Percentiles rank a stretch among this genome's conserved stretches.
These are phyloP conservation scores for Taxillus chinensis DNA, from an alignment of 164 flowering plant genomes.

Conservation along the genomic window DNA sequence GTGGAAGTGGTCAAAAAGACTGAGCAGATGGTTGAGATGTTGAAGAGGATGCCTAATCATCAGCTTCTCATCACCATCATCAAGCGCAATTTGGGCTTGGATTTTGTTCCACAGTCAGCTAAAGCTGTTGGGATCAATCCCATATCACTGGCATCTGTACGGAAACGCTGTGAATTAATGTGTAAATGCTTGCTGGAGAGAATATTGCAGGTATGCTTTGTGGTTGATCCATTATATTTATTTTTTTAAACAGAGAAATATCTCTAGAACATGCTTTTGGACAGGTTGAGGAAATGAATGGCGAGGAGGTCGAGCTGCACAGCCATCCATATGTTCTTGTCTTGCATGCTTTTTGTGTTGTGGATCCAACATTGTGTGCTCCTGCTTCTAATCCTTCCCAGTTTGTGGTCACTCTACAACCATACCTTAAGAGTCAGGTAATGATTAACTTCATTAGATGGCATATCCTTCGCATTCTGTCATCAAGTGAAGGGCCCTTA, in stretches of 20 bases:
- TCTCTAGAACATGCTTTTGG: slow-evolving; percentile 4
- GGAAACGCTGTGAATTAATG: slow-evolving; percentile 90
- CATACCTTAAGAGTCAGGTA: slow-evolving; percentile 95
- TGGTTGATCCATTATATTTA: not conserved
- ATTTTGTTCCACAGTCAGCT: slow-evolving; percentile 84
- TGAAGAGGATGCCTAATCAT: slow-evolving; percentile 65
- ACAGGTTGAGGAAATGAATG: slow-evolving; percentile 70
- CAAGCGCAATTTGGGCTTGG: slow-evolving; percentile 78
- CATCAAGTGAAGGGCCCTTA: too few relatives aligned
- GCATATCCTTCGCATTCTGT: not conserved
- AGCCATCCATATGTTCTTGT: slow-evolving; percentile 79
- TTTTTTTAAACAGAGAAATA: not conserved
- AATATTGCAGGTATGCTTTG: slow-evolving; percentile 68
- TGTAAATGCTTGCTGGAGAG: slow-evolving; percentile 91
- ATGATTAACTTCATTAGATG: not conserved
- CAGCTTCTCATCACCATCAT: slow-evolving; percentile 77
- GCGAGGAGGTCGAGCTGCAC: slow-evolving; percentile 53
- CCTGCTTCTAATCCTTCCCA: slow-evolving; percentile 92
- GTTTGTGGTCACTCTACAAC: slow-evolving; percentile 89
- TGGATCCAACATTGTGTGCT: slow-evolving; percentile 87
- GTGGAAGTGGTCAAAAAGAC: slow-evolving; percentile 81
- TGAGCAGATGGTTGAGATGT: slow-evolving; percentile 88
- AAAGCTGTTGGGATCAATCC: slow-evolving; percentile 92
- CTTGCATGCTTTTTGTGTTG: slow-evolving; percentile 88
- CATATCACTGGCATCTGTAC: slow-evolving; percentile 60